These are phyloP conservation scores for Aurantiochytrium sp. DNA, from an alignment of 108 stramenopile genomes.

Conservation along the genomic window DNA sequence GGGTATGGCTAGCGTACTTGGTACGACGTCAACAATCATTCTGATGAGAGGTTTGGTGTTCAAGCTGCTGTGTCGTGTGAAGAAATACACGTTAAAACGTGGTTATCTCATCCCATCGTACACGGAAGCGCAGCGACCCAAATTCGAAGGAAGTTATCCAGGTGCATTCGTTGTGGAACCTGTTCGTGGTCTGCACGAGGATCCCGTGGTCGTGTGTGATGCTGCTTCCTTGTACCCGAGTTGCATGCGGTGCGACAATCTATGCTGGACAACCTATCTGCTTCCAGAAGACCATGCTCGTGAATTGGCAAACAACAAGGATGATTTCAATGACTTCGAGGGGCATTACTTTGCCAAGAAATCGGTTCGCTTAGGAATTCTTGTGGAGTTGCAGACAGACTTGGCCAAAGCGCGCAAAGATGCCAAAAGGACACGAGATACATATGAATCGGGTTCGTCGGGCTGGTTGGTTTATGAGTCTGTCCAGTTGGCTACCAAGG, in stretches of 20 bases:
- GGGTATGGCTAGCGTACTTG: neutral
- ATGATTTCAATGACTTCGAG: no score
- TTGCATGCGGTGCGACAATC: neutral
- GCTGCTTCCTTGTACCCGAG: neutral
- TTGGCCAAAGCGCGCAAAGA: no score
- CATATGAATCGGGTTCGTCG: neutral
- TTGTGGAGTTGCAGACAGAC: no score
- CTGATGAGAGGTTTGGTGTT: neutral
- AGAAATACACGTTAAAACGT: neutral
- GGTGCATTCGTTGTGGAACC: no score
- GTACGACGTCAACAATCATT: neutral
- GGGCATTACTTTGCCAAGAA: no score
- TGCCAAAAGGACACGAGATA: neutral
- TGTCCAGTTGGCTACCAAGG: neutral
- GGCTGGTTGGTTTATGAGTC: neutral
- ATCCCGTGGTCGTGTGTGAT: neutral
- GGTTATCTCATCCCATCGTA: neutral
- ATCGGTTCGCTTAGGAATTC: no score
- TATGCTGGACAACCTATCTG: no score
- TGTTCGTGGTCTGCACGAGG: neutral
- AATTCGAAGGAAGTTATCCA: no score
- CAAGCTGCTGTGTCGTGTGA: neutral
- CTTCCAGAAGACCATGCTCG: no score
- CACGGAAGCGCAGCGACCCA: neutral
- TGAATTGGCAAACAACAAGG: no score